Base-by-base conservation (phyloP, 306 rosid genomes). In the Dryas drummondii region DNA sequence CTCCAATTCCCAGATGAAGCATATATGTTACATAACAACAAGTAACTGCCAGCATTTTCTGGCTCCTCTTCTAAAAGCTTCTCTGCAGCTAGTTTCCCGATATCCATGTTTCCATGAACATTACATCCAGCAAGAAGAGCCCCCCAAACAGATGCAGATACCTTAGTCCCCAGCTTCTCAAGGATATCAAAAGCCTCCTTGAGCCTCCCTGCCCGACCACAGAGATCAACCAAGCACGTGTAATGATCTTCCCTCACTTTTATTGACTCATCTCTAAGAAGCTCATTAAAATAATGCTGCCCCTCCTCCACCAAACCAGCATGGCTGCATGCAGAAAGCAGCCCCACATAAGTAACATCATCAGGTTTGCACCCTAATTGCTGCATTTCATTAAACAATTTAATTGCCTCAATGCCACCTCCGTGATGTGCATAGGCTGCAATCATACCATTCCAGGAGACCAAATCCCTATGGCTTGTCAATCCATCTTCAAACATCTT, bases 401-500 rank as follows among this genome's bases (percentile, higher is more conserved):
- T 16, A 65, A 86, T 72, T 54, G 86, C 87, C 68, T 86, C 82
- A 9, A 16, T 47, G 22, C 90, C 90, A 8, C 79, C 73, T 70
- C 90, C 90, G 53, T 86, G 86, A 66, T 86, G 87, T 8, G 85
- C 85, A 75, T 83, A 86, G 26, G 90, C 90, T 50, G 90, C 87
- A 59, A 86, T 81, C 90, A 86, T 86, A 41, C 87, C 85, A 42
- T 83, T 86, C 90, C 90, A 86, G 27, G 83, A 80, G 48, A 86
- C 47, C 65, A 83, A 71, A 76, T 86, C 90, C 62, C 82, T 76
- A 40, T 79, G 78, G 68, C 53, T 72, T 44, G 62, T 65, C 55
- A 74, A 51, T n/a, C 84, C 82, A 11, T 81, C 82, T 48, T 81
- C 82, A 66, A 83, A 86, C 74, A 86, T 83, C 78, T 81, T 86